phyloP scores from a whole-genome alignment of 2,329 filamentous ascomycete species.

The Trichoderma arundinaceum region DNA sequence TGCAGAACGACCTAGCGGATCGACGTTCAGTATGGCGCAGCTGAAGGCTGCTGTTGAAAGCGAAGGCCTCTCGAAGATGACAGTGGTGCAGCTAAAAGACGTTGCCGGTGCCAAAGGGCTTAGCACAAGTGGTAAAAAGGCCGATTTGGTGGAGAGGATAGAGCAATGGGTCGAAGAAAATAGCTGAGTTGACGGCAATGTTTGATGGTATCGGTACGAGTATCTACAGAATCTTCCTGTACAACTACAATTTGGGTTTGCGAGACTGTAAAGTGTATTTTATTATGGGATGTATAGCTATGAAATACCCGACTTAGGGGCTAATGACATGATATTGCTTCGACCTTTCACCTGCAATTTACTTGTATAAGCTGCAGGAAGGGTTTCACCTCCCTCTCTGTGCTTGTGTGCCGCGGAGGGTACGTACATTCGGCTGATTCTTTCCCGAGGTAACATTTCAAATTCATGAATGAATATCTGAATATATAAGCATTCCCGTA shows the following conservation, averaged over 20 bases:
- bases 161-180: conserved; percentile 63
- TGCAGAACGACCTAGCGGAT: conserved; percentile 43
- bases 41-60: conserved; percentile 53
- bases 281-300: neutral
- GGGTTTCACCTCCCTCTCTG: neutral
- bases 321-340: neutral
- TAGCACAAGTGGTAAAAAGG: conserved; percentile 58
- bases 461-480: no score
- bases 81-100: conserved; percentile 59
- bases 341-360: neutral
- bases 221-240: neutral
- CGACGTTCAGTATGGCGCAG: conserved; percentile 52
- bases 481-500: no score
- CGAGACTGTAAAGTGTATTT: neutral
- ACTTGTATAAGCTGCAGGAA: neutral
- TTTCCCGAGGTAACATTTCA: neutral
- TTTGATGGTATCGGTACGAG: neutral
- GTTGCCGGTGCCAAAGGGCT: conserved; percentile 55
- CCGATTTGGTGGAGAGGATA: conserved; percentile 60
- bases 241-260: no score
- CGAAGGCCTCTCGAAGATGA: conserved; percentile 58
- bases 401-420: no score
- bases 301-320: neutral
- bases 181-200: conserved; percentile 2
- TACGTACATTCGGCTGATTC: neutral